A percentile compares a stretch with the other conserved stretches of the same genome.
phyloP scores from a whole-genome alignment of 768 basidiomycete genomes.

The Auriscalpium vulgare region DNA sequence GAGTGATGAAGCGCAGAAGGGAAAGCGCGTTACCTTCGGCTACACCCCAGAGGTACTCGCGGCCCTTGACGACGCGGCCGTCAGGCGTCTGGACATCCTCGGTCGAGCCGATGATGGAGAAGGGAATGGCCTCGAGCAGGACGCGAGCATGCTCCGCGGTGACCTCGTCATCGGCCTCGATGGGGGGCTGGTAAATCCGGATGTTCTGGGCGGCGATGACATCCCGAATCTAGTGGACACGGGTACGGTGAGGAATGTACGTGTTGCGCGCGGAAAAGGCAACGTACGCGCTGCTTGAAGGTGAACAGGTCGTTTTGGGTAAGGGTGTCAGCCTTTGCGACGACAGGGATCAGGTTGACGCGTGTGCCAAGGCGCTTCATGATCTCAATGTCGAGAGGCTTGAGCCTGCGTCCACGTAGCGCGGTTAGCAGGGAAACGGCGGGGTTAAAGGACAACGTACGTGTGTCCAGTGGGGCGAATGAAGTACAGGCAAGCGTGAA shows the following conservation, averaged over 20 bases:
- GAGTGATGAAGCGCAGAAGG: background rate
- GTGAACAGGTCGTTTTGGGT: slow-evolving; percentile 85
- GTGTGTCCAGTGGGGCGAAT: slow-evolving; percentile 94
- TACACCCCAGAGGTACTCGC: slow-evolving; percentile 99
- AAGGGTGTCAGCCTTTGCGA: slow-evolving; percentile 96
- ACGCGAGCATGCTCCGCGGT: slow-evolving; percentile 83
- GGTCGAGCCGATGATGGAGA: slow-evolving; percentile 97
- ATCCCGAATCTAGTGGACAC: slow-evolving; percentile 62
- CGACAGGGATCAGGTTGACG: slow-evolving; percentile 95
- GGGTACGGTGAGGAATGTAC: slow-evolving; percentile 9
- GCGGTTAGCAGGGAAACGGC: slow-evolving; percentile 3
- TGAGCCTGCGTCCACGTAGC: slow-evolving; percentile 45
- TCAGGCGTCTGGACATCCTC: slow-evolving; percentile 89
- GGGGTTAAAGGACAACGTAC: slow-evolving; percentile 41
- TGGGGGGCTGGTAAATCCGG: slow-evolving; percentile 88
- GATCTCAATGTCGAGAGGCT: slow-evolving; percentile 97
- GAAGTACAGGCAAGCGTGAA: slow-evolving; percentile 97
- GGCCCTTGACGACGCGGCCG: slow-evolving; percentile 90
- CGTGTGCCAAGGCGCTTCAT: slow-evolving; percentile 99
- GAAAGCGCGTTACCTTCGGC: slow-evolving; percentile 67
- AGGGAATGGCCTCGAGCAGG: slow-evolving; percentile 89
- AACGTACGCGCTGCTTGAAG: slow-evolving; percentile 87
- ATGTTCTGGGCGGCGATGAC: slow-evolving; percentile 89
- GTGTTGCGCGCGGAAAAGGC: slow-evolving; percentile 2
- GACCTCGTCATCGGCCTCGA: slow-evolving; percentile 83